Conservation (phyloP, 139 green algal genomes). For the Yamagishiella unicocca region DNA sequence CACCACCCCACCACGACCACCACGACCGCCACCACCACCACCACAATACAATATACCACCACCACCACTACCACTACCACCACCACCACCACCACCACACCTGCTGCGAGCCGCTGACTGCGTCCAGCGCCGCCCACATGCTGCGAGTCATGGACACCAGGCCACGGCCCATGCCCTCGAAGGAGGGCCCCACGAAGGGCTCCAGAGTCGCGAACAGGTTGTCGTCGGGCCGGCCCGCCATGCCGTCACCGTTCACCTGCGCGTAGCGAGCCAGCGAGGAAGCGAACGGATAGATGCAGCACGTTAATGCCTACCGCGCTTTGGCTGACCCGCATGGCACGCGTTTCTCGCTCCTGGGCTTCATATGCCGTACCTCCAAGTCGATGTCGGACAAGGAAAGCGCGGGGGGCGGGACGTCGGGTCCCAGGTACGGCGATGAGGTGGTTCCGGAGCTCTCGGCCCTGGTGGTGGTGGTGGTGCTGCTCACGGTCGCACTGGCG, state of each 20-base stretch:
- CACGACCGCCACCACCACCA: too few species aligned
- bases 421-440: not conserved
- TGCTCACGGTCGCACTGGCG: not conserved
- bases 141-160: not conserved
- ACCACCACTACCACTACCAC: too few species aligned
- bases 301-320: too few species aligned
- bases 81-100: too few species aligned
- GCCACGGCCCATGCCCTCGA: slow-evolving; percentile 11
- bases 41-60: too few species aligned
- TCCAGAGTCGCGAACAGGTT: not conserved
- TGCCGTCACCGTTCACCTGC: not conserved
- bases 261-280: too few species aligned
- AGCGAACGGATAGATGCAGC: too few species aligned
- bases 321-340: too few species aligned
- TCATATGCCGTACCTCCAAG: not conserved
- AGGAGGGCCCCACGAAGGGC: slow-evolving; percentile 8
- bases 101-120: slow-evolving; percentile 10
- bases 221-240: not conserved
- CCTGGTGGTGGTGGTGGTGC: not conserved
- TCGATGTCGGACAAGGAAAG: not conserved
- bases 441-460: not conserved
- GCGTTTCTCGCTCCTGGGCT: too few species aligned
- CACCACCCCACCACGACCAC: too few species aligned
- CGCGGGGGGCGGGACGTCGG: slow-evolving; percentile 2
- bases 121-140: slow-evolving; percentile 30